Percentiles rank a stretch among this genome's conserved stretches.
These are phyloP conservation scores for Solanum raphanifolium DNA, from an alignment of 257 asterid species.

Conservation along the genomic window DNA sequence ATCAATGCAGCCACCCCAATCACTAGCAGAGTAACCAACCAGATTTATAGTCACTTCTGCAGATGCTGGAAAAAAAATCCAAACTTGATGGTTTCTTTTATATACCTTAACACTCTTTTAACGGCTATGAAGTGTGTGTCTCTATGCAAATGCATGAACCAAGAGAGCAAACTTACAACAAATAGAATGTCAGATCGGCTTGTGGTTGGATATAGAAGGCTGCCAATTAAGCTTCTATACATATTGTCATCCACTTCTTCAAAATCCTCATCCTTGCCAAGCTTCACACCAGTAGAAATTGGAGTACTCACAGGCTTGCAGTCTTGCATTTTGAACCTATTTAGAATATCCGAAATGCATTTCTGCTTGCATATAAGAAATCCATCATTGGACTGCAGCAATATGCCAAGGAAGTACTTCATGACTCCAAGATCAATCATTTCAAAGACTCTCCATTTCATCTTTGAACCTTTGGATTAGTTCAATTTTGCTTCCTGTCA, in stretches of 20 bases:
- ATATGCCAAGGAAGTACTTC: neutral
- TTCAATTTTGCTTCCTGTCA: neutral
- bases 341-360: neutral
- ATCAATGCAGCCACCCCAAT: neutral
- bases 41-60: neutral
- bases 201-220: neutral
- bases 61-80: neutral
- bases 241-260: neutral
- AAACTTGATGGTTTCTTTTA: neutral
- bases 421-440: neutral
- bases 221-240: neutral
- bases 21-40: neutral
- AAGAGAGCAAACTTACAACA: neutral
- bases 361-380: neutral
- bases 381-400: neutral
- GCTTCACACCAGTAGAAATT: neutral
- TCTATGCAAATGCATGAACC: neutral
- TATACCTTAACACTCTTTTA: neutral
- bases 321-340: neutral
- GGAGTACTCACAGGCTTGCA: neutral
- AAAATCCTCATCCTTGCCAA: neutral
- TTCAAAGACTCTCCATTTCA: neutral
- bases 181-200: neutral
- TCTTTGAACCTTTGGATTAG: neutral
- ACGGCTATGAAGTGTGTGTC: neutral